A percentile compares a stretch with the other conserved stretches of the same genome.
Conservation (phyloP, 2,329 filamentous ascomycete genomes). For the Xylariales sp. region DNA sequence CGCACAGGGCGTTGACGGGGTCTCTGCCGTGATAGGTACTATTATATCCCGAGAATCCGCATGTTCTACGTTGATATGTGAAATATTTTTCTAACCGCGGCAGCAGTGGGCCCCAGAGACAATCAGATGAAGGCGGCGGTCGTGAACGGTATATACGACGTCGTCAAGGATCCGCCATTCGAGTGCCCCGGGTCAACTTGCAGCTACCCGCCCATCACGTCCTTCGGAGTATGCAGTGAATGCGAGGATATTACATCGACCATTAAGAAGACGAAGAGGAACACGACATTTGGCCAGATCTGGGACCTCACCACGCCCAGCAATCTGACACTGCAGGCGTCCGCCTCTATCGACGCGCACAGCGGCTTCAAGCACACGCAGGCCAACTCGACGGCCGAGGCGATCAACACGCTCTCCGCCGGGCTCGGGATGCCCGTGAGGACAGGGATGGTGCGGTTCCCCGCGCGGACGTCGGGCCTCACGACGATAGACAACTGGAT, state of each 20-base stretch:
- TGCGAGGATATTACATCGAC: constrained; percentile 26
- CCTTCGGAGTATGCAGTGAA: constrained; percentile 30
- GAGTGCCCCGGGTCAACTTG: constrained; percentile 29
- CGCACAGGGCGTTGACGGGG: constrained; percentile 20
- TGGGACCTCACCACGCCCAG: constrained; percentile 20
- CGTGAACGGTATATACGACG: constrained; percentile 32
- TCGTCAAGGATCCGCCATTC: constrained; percentile 33
- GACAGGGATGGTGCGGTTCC: constrained; percentile 24
- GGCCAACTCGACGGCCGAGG: constrained; percentile 19
- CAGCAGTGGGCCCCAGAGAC: constrained; percentile 29
- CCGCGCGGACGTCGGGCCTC: not conserved
- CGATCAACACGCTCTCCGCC: constrained; percentile 3
- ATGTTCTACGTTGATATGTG: too few relatives aligned
- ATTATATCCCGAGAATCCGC: too few relatives aligned
- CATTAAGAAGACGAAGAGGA: constrained; percentile 1
- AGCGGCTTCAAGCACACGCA: constrained; percentile 29
- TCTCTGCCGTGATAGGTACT: constrained; percentile 27
- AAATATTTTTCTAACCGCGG: not conserved
- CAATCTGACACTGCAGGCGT: constrained; percentile 27
- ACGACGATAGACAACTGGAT: constrained; percentile 13
- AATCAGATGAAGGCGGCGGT: constrained; percentile 30
- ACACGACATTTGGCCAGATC: constrained; percentile 10
- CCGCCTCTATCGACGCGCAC: constrained; percentile 14
- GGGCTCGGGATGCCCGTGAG: constrained; percentile 27
- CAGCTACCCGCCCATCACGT: constrained; percentile 23